A percentile compares a stretch with the other conserved stretches of the same genome.
phyloP scores from a whole-genome alignment of 140 eudicot species.

The Oenanthe javanica region DNA sequence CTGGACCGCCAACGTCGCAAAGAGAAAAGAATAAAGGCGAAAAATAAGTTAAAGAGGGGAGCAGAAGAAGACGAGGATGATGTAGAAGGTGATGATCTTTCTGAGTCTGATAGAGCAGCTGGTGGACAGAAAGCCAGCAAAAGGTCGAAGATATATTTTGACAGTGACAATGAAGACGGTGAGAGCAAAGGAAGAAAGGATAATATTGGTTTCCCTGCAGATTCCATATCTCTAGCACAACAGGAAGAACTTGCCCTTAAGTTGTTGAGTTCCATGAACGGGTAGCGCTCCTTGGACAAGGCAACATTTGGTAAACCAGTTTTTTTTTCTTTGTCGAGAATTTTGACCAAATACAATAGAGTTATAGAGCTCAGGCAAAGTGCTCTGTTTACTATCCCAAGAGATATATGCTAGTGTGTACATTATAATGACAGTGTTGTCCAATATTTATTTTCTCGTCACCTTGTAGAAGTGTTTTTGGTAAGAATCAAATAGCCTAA shows the following conservation, averaged over 20 bases:
- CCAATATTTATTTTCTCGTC: not conserved
- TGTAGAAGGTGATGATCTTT: constrained; percentile 38
- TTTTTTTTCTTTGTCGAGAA: no score
- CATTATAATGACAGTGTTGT: not conserved
- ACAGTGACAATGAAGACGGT: constrained; percentile 42
- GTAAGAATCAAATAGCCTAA: not conserved
- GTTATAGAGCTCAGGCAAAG: not conserved
- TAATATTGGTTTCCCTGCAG: constrained; percentile 22
- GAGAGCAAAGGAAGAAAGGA: constrained; percentile 23
- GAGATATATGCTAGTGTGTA: no score
- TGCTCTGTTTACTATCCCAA: not conserved
- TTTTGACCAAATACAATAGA: not conserved
- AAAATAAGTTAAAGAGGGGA: constrained; percentile 58
- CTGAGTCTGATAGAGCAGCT: constrained; percentile 45
- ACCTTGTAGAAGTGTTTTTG: not conserved
- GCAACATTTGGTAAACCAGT: not conserved
- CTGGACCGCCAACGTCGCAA: constrained; percentile 63
- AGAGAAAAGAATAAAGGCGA: constrained; percentile 70
- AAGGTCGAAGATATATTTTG: constrained; percentile 59
- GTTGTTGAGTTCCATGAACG: constrained; percentile 72
- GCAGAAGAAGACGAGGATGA: constrained; percentile 51
- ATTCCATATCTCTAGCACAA: constrained; percentile 60
- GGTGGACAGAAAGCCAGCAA: constrained; percentile 18
- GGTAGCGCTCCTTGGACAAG: constrained; percentile 5
- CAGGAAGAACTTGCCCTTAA: constrained; percentile 91